Percentiles rank a stretch among this genome's conserved stretches.
Conservation (phyloP, 495 filamentous ascomycete genomes). For the Lophiotrema nucula region DNA sequence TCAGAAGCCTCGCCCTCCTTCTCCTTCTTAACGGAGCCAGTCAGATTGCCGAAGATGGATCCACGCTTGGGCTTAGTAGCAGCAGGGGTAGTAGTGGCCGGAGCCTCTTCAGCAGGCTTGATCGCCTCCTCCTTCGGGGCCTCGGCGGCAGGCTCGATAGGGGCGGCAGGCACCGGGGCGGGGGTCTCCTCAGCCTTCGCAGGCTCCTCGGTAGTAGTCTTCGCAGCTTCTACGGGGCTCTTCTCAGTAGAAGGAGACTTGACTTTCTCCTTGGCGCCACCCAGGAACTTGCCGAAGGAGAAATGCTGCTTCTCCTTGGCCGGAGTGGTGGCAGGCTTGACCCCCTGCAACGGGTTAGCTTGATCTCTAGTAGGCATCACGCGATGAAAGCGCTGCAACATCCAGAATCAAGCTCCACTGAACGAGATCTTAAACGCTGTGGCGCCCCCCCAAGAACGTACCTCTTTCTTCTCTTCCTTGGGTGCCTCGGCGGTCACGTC, state of each 20-base stretch:
- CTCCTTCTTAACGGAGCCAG: slow-evolving; percentile 38
- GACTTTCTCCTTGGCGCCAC: slow-evolving; percentile 28
- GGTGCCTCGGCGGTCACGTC: slow-evolving; percentile 27
- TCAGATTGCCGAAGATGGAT: slow-evolving; percentile 46
- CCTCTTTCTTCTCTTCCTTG: slow-evolving; percentile 34
- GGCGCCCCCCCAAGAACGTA: no score
- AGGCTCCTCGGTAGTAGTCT: slow-evolving; percentile 26
- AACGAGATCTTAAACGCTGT: no score
- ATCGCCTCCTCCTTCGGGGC: slow-evolving; percentile 37
- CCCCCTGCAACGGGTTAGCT: slow-evolving; percentile 38
- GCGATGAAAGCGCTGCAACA: no score
- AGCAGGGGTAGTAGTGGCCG: slow-evolving; percentile 17
- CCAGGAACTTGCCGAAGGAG: slow-evolving; percentile 35
- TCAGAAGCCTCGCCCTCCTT: slow-evolving; percentile 29
- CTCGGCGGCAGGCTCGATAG: slow-evolving; percentile 22
- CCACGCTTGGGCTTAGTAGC: slow-evolving; percentile 43
- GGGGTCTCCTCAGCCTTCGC: slow-evolving; percentile 30
- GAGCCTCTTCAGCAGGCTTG: slow-evolving; percentile 32
- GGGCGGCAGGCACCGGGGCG: slow-evolving; percentile 7
- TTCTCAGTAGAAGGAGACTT: slow-evolving; percentile 32
- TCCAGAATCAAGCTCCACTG: no score
- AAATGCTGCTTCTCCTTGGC: slow-evolving; percentile 29
- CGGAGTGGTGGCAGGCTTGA: slow-evolving; percentile 36
- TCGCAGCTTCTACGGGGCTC: slow-evolving; percentile 11
- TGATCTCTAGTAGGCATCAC: no score